Evolutionary conservation across 2,329 filamentous ascomycete genomes (phyloP), one percentile per base, ranked within the genome.

Genomic region (Fusarium sambucinum): DNA sequence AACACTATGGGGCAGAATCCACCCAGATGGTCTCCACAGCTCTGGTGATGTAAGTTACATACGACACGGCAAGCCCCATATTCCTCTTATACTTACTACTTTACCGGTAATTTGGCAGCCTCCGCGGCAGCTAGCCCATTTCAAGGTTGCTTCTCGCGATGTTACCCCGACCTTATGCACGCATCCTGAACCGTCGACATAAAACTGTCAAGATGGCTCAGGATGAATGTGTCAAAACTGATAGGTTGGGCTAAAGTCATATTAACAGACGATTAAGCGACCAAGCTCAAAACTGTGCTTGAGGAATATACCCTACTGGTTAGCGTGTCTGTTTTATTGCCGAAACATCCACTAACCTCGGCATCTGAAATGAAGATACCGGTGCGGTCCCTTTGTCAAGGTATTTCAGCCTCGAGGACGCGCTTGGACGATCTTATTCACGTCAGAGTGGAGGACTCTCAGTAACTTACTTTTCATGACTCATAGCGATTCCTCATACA

Each of bases 291-390:
- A 53, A 44, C 52, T 57, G 37, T 52, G 30, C 51, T 50, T 45
- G 59, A 58, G 42, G 41, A 50, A 35, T 27, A 29, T 41, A 53
- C 37, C 29, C 41, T 53, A 41, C 46, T 50, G 42, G 37, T 25
- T 55, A 35, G 53, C 25, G 38, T 21, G 38, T 29, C 17, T 44
- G 40, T 60, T 32, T 42, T 47, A 59, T 47, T 65, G 37, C 58
- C 65, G 41, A 53, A 40, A 45, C 14, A 42, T 54, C 66, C 55
- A 66, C 65, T 45, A 68, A 59, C 66, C 66, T 68, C 66, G 60
- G 65, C 48, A 66, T 51, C 35, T 46, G 53, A 41, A 47, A 42
- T 62, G 65, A 66, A 53, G 52, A 63, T 50, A 45, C 23, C 13
- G 17, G 27, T 38, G 47, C 33, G 41, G 63, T 46, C 48, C 63